A percentile compares a stretch with the other conserved stretches of the same genome.
Evolutionary conservation across 176 grass and related monocot genomes (phyloP).

Genomic region (Musa troglodytarum): DNA sequence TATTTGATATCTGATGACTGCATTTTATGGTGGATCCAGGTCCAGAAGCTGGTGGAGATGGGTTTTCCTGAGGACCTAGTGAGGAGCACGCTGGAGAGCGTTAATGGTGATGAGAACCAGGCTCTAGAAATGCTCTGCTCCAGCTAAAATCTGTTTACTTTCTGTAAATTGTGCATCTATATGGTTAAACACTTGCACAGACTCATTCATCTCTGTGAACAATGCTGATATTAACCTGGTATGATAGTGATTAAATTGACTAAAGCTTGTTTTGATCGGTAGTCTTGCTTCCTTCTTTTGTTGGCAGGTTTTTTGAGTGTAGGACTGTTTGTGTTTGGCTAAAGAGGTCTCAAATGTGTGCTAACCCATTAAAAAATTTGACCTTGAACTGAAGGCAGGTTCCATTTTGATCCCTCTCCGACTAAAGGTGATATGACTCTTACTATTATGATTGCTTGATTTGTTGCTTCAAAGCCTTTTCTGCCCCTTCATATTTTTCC

Average conservation of each 20-base stretch:
- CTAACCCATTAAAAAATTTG: too few relatives aligned
- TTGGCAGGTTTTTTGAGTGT: neutral
- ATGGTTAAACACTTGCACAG: neutral
- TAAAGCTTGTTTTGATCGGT: neutral
- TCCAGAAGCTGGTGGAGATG: constrained; percentile 93
- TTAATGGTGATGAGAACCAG: constrained; percentile 86
- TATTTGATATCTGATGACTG: neutral
- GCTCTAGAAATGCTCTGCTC: constrained; percentile 94
- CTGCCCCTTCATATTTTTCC: too few relatives aligned
- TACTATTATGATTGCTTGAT: too few relatives aligned
- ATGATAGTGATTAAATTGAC: neutral
- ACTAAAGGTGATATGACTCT: too few relatives aligned
- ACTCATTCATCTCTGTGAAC: neutral
- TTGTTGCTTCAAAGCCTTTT: too few relatives aligned
- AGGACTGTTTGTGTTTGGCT: neutral
- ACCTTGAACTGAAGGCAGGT: too few relatives aligned
- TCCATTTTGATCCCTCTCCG: too few relatives aligned
- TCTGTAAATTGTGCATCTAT: neutral
- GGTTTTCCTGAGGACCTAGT: constrained; percentile 88
- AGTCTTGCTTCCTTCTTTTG: neutral
- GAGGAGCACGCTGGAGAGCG: constrained; percentile 67
- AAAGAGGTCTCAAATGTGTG: neutral
- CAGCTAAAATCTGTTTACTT: constrained; percentile 23
- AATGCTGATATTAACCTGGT: neutral
- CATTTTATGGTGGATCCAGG: constrained; percentile 27